Evolutionary conservation across 108 stramenopile species (phyloP).

Genomic region (Nitzschia sp.): DNA sequence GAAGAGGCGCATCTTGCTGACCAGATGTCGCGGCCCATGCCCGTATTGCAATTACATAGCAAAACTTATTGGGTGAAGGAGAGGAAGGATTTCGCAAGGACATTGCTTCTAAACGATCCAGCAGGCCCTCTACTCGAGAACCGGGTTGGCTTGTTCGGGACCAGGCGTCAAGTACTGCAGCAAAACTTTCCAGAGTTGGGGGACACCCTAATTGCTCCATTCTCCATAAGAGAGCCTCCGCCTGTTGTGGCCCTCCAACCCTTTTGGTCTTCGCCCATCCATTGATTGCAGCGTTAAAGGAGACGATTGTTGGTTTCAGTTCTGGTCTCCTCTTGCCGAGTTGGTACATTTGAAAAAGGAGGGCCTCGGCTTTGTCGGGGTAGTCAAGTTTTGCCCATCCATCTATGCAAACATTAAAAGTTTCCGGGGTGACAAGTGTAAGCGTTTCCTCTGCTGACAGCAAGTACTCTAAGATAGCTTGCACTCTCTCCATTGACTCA

Average conservation of each 20-base stretch:
- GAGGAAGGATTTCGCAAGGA: neutral
- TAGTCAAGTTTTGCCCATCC: conserved; percentile 18
- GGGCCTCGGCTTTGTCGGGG: conserved; percentile 15
- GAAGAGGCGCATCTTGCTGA: neutral
- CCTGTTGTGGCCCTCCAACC: conserved; percentile 38
- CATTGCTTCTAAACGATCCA: conserved; percentile 18
- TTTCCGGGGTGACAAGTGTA: neutral
- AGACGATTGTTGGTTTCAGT: conserved; percentile 8
- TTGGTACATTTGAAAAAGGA: neutral
- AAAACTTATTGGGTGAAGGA: conserved; percentile 15
- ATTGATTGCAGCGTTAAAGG: conserved; percentile 54
- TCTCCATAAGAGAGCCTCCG: conserved; percentile 43
- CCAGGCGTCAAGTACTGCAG: conserved; percentile 14
- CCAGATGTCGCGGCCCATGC: conserved; percentile 18
- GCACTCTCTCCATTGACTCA: conserved; percentile 3
- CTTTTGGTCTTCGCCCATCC: conserved; percentile 37
- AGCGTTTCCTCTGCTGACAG: neutral
- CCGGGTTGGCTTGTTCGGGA: conserved; percentile 2
- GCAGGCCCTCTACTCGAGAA: neutral
- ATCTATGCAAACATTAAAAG: conserved; percentile 29
- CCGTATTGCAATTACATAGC: conserved; percentile 19
- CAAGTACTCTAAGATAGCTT: conserved; percentile 12
- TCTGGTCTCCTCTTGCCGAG: neutral
- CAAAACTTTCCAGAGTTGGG: conserved; percentile 2
- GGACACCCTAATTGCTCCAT: conserved; percentile 39